Conservation (phyloP, 2,329 filamentous ascomycete genomes). For the Fusarium burgessii region DNA sequence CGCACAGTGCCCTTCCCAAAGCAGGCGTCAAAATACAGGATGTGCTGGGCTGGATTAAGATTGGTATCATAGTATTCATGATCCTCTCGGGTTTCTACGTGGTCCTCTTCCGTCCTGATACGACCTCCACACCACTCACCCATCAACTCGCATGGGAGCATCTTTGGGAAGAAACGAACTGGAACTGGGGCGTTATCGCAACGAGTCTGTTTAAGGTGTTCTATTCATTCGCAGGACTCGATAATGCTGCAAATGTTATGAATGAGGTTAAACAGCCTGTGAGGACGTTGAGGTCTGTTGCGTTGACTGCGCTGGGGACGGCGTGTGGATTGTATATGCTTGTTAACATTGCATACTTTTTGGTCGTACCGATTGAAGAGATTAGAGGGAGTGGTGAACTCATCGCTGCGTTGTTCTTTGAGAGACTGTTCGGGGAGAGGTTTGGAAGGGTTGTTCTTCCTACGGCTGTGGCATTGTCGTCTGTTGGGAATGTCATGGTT, state of each 20-base stretch:
- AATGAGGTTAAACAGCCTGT: slow-evolving; percentile 78
- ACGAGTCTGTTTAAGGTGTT: slow-evolving; percentile 76
- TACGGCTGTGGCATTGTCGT: slow-evolving; percentile 74
- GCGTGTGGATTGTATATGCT: slow-evolving; percentile 75
- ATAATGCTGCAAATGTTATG: slow-evolving; percentile 76
- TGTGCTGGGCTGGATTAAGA: slow-evolving; percentile 71
- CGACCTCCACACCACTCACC: slow-evolving; percentile 12
- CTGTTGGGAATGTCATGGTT: slow-evolving; percentile 78
- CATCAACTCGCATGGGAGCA: slow-evolving; percentile 59
- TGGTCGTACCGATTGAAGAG: slow-evolving; percentile 75
- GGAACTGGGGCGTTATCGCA: slow-evolving; percentile 76
- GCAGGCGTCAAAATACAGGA: slow-evolving; percentile 71
- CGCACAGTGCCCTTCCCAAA: slow-evolving; percentile 70
- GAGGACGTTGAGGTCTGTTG: slow-evolving; percentile 72
- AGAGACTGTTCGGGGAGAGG: slow-evolving; percentile 69
- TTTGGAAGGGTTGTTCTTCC: slow-evolving; percentile 70
- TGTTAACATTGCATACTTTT: slow-evolving; percentile 71
- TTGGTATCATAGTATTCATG: slow-evolving; percentile 71
- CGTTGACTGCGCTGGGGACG: slow-evolving; percentile 69
- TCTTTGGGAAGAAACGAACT: slow-evolving; percentile 74
- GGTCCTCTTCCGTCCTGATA: slow-evolving; percentile 58
- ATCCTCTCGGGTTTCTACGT: slow-evolving; percentile 70
- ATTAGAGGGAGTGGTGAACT: slow-evolving; percentile 75
- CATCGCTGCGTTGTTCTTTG: slow-evolving; percentile 76
- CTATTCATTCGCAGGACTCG: slow-evolving; percentile 75